Conservation (phyloP, 768 basidiomycete genomes). For the Tricholoma terreum region DNA sequence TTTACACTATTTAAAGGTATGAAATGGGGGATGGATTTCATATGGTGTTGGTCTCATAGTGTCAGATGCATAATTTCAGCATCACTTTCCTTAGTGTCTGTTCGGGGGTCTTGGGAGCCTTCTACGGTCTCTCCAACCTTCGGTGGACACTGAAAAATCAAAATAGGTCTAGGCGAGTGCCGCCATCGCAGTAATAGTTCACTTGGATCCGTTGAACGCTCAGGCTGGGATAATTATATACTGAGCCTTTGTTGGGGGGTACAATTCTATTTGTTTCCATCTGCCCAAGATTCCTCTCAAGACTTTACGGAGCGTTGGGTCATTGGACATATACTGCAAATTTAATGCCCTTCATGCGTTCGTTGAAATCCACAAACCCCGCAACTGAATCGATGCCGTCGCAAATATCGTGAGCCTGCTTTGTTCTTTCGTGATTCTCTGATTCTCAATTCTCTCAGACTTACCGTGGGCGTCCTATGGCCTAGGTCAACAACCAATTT, state of each 20-base stretch:
- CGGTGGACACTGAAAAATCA: slow-evolving; percentile 53
- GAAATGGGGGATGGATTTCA: no score
- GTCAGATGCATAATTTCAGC: no score
- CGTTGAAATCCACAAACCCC: slow-evolving; percentile 14
- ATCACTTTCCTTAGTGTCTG: no score
- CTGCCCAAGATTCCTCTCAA: no score
- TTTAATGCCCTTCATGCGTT: slow-evolving; percentile 39
- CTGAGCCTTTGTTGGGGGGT: slow-evolving; percentile 49
- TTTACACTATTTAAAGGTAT: no score
- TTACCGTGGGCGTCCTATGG: slow-evolving; percentile 47
- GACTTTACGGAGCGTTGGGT: slow-evolving; percentile 58
- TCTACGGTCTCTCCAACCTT: slow-evolving; percentile 46
- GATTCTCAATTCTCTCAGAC: slow-evolving; percentile 30
- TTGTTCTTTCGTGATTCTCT: not conserved
- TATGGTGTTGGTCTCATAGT: no score
- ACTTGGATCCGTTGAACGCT: no score
- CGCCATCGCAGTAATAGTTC: slow-evolving; percentile 54
- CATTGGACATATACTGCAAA: slow-evolving; percentile 59
- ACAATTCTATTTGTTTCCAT: no score
- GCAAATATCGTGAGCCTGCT: slow-evolving; percentile 51
- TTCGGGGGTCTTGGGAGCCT: slow-evolving; percentile 15
- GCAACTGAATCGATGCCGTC: slow-evolving; percentile 49
- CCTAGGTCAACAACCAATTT: slow-evolving; percentile 60
- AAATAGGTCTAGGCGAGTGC: slow-evolving; percentile 49
- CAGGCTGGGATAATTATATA: no score